Percentiles rank a stretch among this genome's conserved stretches.
Evolutionary conservation across 2,329 filamentous ascomycete genomes (phyloP).

Genomic region (Aureobasidium lini): DNA sequence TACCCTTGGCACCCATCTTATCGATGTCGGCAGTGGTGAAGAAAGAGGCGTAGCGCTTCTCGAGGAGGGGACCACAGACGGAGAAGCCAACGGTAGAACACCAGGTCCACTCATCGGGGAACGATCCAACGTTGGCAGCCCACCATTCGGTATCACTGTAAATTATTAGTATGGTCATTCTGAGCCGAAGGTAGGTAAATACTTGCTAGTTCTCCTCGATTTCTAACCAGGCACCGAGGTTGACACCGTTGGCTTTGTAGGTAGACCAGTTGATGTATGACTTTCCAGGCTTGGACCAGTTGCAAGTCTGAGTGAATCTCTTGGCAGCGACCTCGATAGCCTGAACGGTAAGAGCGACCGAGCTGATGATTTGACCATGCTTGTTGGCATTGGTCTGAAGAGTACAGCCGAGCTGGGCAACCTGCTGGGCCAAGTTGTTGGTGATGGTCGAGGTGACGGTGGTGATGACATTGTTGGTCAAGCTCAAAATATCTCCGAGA

Average conservation of each 20-base stretch:
- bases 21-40: slow-evolving; percentile 28
- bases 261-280: slow-evolving; percentile 20
- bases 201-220: slow-evolving; percentile 20
- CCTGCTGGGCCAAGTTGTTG: not conserved
- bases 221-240: slow-evolving; percentile 29
- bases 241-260: slow-evolving; percentile 20
- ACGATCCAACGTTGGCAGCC: slow-evolving; percentile 17
- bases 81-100: slow-evolving; percentile 27
- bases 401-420: slow-evolving; percentile 7
- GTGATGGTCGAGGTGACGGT: not conserved
- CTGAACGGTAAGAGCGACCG: not conserved
- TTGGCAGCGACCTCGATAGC: slow-evolving; percentile 17
- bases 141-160: not conserved
- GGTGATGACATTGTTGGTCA: not conserved
- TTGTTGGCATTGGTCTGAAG: slow-evolving; percentile 14
- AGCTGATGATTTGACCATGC: not conserved
- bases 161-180: slow-evolving; percentile 17
- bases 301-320: slow-evolving; percentile 22
- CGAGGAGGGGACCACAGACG: slow-evolving; percentile 26
- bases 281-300: not conserved
- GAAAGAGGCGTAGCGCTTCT: slow-evolving; percentile 26
- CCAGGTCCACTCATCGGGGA: slow-evolving; percentile 30
- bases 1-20: slow-evolving; percentile 24
- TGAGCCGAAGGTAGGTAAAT: slow-evolving; percentile 13
- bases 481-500: not conserved